Evolutionary conservation across 2,329 filamentous ascomycete species (phyloP), one percentile per base, ranked within the genome.

Genomic region (Calonectria naviculata): DNA sequence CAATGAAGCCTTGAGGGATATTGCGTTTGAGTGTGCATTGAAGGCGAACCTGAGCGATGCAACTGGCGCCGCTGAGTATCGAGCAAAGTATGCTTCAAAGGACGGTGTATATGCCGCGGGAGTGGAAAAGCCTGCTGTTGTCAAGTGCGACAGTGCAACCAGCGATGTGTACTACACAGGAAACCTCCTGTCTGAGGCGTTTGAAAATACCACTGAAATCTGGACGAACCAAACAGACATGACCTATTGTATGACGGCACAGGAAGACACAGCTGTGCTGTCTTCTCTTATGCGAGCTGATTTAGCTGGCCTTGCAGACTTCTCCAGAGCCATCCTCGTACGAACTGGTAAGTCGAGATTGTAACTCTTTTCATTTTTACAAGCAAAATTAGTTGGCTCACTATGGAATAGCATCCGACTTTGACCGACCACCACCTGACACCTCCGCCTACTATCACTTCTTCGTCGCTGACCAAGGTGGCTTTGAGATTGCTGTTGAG

Each of bases 131-230:
- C 74, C 74, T 3, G 21, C n/a, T 5, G 64, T 76, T 2, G 42
- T 76, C 8, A 47, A 76, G n/a, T 75, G 74, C 3, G 74, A 76
- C 31, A 68, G 73, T 13, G 73, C 76, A 2, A 75, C 74, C 1
- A 72, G 74, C 0, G 76, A 76, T 26, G 76, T 73, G 1, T 76
- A 76, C 15, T 76, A 75, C 74, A 75, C 75, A 17, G 74, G 74
- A 0, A 65, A 76, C 19, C 42, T 71, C 0, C 56, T 76, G 1
- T 76, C 74, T 0, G 74, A 76, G 8, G 74, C 74, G 0, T 76
- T 76, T 68, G 74, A 76, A 17, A 70, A 44, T 17, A 73, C 76
- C 1, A 36, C 74, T 1, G 68, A 38, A 26, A 70, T 76, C 0
- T 76, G 61, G 61, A 76, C 5, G 73, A 73, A 1, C 54, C 74